Evolutionary conservation across 352 stramenopile species (phyloP).

Genomic region (Pythium utonaiense): DNA sequence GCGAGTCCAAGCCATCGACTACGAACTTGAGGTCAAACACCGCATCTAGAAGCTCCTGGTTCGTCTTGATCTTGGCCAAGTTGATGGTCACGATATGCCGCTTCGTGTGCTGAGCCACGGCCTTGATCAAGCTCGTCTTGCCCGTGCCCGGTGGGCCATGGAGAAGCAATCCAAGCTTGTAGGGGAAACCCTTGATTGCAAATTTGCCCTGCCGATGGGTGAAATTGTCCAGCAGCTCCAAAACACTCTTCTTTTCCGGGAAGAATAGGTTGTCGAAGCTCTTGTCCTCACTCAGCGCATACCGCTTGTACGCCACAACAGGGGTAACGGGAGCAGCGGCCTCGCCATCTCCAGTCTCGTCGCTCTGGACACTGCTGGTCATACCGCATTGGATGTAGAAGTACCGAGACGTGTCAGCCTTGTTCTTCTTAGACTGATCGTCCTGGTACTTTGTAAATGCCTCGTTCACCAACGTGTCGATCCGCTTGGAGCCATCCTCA

Average conservation of each 20-base stretch:
- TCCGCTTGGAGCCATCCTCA: constrained; percentile 27
- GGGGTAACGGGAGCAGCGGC: too few relatives aligned
- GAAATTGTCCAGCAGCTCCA: background rate
- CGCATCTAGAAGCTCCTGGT: background rate
- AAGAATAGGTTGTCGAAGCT: background rate
- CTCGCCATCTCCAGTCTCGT: background rate
- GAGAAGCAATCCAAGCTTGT: background rate
- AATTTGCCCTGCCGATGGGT: background rate
- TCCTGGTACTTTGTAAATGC: constrained; percentile 33
- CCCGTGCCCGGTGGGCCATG: background rate
- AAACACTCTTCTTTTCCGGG: background rate
- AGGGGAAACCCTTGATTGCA: background rate
- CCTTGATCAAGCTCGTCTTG: background rate
- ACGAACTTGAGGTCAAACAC: background rate
- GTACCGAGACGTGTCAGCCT: constrained; percentile 34
- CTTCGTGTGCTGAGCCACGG: background rate
- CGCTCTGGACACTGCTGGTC: background rate
- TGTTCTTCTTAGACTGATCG: constrained; percentile 22
- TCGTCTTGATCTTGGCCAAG: background rate
- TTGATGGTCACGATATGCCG: background rate
- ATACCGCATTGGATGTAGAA: constrained; percentile 34
- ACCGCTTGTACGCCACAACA: background rate
- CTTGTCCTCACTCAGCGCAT: background rate
- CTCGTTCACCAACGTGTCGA: constrained; percentile 31
- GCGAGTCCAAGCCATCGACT: background rate